phyloP scores from a whole-genome alignment of 2,329 filamentous ascomycete genomes.

The Bipolaris cookei region DNA sequence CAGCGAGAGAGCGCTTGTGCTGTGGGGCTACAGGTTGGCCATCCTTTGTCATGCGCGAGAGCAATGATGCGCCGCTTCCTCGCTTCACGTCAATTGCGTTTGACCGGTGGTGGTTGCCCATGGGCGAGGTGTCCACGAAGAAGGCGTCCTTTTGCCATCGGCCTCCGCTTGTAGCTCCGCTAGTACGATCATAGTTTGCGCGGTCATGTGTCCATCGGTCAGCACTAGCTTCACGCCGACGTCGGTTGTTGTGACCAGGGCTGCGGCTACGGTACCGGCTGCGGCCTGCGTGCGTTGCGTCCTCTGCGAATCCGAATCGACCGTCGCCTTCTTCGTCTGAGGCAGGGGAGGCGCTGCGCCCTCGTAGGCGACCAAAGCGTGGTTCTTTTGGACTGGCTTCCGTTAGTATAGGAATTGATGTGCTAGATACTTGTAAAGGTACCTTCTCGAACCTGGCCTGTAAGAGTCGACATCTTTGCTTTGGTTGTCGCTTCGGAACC shows the following conservation, averaged over 20 bases:
- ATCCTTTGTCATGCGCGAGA: conserved; percentile 46
- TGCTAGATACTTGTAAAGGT: not conserved
- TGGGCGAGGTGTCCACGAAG: conserved; percentile 47
- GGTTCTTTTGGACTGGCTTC: conserved; percentile 34
- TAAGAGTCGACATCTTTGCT: conserved; percentile 41
- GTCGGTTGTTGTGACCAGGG: conserved; percentile 32
- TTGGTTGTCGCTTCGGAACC: conserved; percentile 16
- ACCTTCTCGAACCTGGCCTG: conserved; percentile 38
- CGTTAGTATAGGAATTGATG: conserved; percentile 10
- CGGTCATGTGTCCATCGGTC: conserved; percentile 43
- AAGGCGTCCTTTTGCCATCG: conserved; percentile 39
- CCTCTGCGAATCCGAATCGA: conserved; percentile 57
- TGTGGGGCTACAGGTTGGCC: conserved; percentile 34
- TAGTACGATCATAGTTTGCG: conserved; percentile 32
- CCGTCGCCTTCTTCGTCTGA: conserved; percentile 56
- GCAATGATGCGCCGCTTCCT: conserved; percentile 31
- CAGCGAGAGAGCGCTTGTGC: conserved; percentile 36
- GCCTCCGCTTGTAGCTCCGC: conserved; percentile 22
- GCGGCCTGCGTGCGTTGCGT: conserved; percentile 52
- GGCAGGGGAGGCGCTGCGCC: conserved; percentile 65
- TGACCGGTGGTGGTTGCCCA: conserved; percentile 53
- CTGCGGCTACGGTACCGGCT: conserved; percentile 53
- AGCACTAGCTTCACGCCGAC: conserved; percentile 31
- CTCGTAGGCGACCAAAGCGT: conserved; percentile 58
- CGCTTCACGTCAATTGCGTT: conserved; percentile 49